Percentiles rank a stretch among this genome's conserved stretches.
Evolutionary conservation across 129 eudicot species (phyloP).

Genomic region (Flaveria ramosissima): DNA sequence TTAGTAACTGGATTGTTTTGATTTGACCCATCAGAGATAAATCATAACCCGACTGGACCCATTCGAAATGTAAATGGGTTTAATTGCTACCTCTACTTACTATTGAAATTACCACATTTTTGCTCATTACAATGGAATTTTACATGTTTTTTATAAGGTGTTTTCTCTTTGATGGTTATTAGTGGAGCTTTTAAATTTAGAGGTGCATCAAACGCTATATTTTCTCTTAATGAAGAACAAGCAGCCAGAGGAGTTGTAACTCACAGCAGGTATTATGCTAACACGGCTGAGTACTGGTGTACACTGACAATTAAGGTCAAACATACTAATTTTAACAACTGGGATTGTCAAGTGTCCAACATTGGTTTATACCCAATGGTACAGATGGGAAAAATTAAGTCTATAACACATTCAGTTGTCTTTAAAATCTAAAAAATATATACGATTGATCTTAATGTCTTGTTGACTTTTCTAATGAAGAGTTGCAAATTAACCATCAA

Average conservation of each 20-base stretch:
- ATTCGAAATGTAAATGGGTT: background rate
- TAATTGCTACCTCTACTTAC: background rate
- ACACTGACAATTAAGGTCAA: background rate
- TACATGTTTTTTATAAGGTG: slow-evolving; percentile 2
- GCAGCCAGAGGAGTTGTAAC: slow-evolving; percentile 95
- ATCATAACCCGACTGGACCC: background rate
- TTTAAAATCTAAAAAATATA: background rate
- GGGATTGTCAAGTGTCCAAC: background rate
- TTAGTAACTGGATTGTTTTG: background rate
- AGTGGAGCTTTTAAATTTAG: slow-evolving; percentile 97
- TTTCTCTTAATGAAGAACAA: slow-evolving; percentile 72
- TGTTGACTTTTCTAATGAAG: background rate
- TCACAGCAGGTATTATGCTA: slow-evolving; percentile 74
- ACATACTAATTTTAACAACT: background rate
- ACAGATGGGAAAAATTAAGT: background rate
- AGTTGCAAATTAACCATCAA: slow-evolving; percentile 1
- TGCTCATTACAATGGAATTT: slow-evolving; percentile 1
- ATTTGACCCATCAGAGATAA: background rate
- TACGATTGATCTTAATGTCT: background rate
- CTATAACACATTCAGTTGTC: background rate
- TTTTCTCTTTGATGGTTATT: slow-evolving; percentile 32
- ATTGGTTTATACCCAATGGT: background rate
- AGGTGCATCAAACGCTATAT: slow-evolving; percentile 91
- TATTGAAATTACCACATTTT: background rate
- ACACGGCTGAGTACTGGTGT: no score